These are phyloP conservation scores for Populus simonii DNA, from an alignment of 345 rosid genomes.

Conservation along the genomic window DNA sequence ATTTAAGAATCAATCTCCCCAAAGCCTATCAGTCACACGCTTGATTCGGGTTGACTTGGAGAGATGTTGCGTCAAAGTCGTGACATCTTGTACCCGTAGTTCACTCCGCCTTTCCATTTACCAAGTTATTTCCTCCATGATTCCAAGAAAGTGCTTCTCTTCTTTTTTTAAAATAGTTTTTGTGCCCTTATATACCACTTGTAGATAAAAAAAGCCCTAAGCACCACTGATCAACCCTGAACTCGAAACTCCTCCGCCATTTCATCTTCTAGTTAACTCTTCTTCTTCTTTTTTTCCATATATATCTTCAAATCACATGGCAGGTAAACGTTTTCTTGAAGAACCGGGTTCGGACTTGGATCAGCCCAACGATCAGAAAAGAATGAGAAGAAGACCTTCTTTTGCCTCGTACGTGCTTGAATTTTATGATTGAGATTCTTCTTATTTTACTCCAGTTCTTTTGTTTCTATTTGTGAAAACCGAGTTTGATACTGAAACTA, in stretches of 20 bases:
- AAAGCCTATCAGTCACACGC: not conserved
- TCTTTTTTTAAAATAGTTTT: not conserved
- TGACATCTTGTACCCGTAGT: constrained; percentile 7
- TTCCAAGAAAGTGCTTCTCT: constrained; percentile 44
- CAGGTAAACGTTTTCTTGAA: constrained; percentile 48
- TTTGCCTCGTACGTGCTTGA: constrained; percentile 59
- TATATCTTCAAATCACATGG: constrained; percentile 34
- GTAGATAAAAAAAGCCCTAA: not conserved
- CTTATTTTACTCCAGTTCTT: too few species aligned
- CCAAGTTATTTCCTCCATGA: constrained; percentile 33
- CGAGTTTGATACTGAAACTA: not conserved
- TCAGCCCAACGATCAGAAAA: constrained; percentile 45
- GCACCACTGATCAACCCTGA: not conserved
- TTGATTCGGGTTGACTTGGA: constrained; percentile 25
- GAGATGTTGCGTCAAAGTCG: constrained; percentile 43
- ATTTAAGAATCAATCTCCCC: not conserved
- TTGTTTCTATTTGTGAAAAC: not conserved
- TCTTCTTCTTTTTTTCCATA: not conserved
- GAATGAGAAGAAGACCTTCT: constrained; percentile 49
- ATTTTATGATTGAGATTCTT: too few species aligned
- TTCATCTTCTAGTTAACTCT: not conserved
- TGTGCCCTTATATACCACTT: not conserved
- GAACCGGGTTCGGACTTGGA: constrained; percentile 44
- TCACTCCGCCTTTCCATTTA: constrained; percentile 1
- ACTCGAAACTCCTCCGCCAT: not conserved